phyloP scores from a whole-genome alignment of 2,329 filamentous ascomycete species.

The Endoconidiophora polonica region DNA sequence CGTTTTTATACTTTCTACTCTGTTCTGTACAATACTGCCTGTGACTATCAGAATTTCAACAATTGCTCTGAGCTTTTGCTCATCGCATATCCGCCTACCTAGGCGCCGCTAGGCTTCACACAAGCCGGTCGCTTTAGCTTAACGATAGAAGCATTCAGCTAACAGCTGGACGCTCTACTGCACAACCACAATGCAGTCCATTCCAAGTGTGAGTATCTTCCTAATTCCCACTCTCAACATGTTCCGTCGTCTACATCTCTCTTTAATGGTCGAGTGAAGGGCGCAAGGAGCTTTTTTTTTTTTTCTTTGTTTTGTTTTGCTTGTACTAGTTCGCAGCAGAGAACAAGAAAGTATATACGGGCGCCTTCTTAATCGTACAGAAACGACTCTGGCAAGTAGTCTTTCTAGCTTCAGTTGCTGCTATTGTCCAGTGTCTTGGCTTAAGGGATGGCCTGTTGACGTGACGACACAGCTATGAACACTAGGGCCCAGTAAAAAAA shows the following conservation, averaged over 20 bases:
- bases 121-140: background rate
- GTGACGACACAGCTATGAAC: background rate
- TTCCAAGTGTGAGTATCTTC: slow-evolving; percentile 30
- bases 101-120: background rate
- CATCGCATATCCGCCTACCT: too few relatives aligned
- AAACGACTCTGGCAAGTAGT: too few relatives aligned
- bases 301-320: background rate
- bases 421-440: too few relatives aligned
- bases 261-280: background rate
- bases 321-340: too few relatives aligned
- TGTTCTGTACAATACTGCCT: too few relatives aligned
- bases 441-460: background rate
- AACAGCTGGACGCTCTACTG: background rate
- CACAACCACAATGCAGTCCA: slow-evolving; percentile 31
- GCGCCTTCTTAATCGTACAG: too few relatives aligned
- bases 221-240: slow-evolving; percentile 16
- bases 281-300: background rate
- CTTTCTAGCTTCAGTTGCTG: too few relatives aligned
- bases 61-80: too few relatives aligned
- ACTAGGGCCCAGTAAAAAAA: background rate
- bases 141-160: background rate
- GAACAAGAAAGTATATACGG: too few relatives aligned
- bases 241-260: background rate
- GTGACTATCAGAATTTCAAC: too few relatives aligned
- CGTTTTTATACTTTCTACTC: too few relatives aligned